Evolutionary conservation across 805 yeast genomes (phyloP).

Genomic region (Kazachstania psychrophila): DNA sequence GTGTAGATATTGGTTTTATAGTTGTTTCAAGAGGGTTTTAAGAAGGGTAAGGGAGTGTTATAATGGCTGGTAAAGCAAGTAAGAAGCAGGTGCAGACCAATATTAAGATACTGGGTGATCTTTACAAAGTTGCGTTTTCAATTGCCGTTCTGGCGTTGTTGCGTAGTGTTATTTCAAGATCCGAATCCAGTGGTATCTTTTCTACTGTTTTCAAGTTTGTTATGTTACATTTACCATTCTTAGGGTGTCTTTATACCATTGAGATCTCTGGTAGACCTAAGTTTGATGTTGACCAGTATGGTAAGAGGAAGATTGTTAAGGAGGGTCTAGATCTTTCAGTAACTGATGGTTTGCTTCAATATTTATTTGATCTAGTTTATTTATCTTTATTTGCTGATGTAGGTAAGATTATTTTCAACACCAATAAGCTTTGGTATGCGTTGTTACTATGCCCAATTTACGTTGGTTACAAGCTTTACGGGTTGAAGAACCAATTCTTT

Average conservation of each 20-base stretch:
- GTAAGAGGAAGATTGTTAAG: conserved; percentile 29
- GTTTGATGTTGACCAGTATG: conserved; percentile 13
- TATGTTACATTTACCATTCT: conserved; percentile 26
- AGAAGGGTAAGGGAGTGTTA: too few species aligned
- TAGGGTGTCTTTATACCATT: conserved; percentile 34
- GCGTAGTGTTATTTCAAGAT: conserved; percentile 31
- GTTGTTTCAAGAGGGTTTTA: too few species aligned
- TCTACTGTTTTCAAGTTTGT: conserved; percentile 10
- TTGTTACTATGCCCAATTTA: conserved; percentile 30
- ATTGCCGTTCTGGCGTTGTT: conserved; percentile 25
- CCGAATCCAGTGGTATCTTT: conserved; percentile 5
- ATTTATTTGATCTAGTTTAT: conserved; percentile 47
- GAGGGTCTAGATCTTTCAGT: conserved; percentile 43
- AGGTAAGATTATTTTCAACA: conserved; percentile 36
- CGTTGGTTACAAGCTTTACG: conserved; percentile 35
- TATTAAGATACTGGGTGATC: conserved; percentile 12
- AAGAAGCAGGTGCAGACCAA: conserved; percentile 41
- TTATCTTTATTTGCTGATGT: conserved; percentile 42
- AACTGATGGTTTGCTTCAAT: conserved; percentile 40
- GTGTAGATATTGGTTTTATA: too few species aligned
- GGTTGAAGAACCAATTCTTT: conserved; percentile 19
- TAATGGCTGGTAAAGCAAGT: conserved; percentile 51
- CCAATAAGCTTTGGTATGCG: conserved; percentile 41
- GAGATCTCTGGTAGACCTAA: conserved; percentile 45
- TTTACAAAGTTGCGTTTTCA: conserved; percentile 22